Evolutionary conservation across 1,284 basidiomycete species (phyloP).

Genomic region (Irpex sp.): DNA sequence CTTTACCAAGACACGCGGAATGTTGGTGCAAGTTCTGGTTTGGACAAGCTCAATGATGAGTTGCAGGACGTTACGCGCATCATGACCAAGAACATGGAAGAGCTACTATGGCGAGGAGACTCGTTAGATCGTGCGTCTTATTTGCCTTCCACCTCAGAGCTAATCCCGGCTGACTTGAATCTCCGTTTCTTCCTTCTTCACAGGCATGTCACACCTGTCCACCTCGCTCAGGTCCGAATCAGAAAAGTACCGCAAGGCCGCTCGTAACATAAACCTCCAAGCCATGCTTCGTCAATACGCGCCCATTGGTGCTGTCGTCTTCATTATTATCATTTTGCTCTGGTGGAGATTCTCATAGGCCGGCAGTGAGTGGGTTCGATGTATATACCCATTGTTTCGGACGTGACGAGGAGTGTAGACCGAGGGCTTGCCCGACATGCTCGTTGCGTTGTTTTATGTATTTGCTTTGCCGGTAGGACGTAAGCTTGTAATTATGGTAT

Average conservation of each 20-base stretch:
- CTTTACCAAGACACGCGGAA: constrained; percentile 93
- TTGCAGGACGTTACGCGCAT: constrained; percentile 97
- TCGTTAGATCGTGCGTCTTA: constrained; percentile 80
- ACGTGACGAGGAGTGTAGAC: neutral
- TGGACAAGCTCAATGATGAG: constrained; percentile 94
- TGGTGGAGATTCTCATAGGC: constrained; percentile 84
- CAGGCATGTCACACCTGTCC: constrained; percentile 97
- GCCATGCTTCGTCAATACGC: constrained; percentile 96
- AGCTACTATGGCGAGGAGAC: constrained; percentile 96
- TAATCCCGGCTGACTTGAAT: neutral
- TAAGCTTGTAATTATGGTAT: neutral
- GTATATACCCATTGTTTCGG: constrained; percentile 10
- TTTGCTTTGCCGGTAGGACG: neutral
- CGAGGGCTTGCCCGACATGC: neutral
- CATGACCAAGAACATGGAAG: constrained; percentile 99
- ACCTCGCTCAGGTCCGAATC: constrained; percentile 96
- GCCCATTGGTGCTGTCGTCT: constrained; percentile 76
- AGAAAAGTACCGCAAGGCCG: constrained; percentile 95
- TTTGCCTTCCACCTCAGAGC: neutral
- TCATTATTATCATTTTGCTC: constrained; percentile 83
- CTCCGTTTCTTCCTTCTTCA: neutral
- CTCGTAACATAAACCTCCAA: constrained; percentile 91
- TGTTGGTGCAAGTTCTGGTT: constrained; percentile 69
- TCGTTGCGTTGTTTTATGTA: neutral
- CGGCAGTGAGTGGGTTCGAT: neutral